Base-by-base conservation (phyloP, 2,329 filamentous ascomycete species). In the Ophiostoma ips region DNA sequence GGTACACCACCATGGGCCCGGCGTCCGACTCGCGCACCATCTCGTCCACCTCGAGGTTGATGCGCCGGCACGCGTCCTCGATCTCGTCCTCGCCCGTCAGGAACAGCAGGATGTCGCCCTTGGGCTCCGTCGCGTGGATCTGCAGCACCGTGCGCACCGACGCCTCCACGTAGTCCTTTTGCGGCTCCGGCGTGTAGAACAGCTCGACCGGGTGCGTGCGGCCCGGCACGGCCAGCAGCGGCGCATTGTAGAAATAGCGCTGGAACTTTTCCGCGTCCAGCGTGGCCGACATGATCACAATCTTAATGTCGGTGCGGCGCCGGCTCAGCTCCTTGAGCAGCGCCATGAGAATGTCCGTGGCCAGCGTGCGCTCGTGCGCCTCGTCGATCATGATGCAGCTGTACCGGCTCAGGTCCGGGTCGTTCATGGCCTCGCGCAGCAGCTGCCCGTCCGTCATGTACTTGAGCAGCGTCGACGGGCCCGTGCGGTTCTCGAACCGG, bases 391-490 rank as follows among this genome's bases (percentile, higher is more conserved):
- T 96, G 63, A 98, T 96, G 61, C 87, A 94, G 72, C 87, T 92
- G 70, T 98, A 98, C 50, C 89, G 84, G 47, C 77, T 83, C 68
- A 98, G 79, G 59, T 94, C 78, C 62, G 89, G 86, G 65, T 98
- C 92, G 67, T 95, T 83, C 82, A 98, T 94, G 51, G 92, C 89
- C 68, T 98, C 92, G 61, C 92, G 76, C 61, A 96, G 75, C 60
- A 98, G 80, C 84, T 98, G 96, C 78, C 94, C 94, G 63, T 98
- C 92, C 41, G 94, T 98, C 92, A 98, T 98, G 73, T 98, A 98
- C 72, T 98, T 98, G 63, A 98, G 78, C 54, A 94, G 79, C 1
- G 92, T 98, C 66, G 86, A 88, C 52, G 81, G 79, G 47, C 84
- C 78, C 1, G 92, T 96, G 70, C 81, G 85, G 65, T 98, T 92